Percentiles rank a stretch among this genome's conserved stretches.
These are phyloP conservation scores for Ustilago tritici DNA, from an alignment of 1,284 basidiomycete species.

Conservation along the genomic window DNA sequence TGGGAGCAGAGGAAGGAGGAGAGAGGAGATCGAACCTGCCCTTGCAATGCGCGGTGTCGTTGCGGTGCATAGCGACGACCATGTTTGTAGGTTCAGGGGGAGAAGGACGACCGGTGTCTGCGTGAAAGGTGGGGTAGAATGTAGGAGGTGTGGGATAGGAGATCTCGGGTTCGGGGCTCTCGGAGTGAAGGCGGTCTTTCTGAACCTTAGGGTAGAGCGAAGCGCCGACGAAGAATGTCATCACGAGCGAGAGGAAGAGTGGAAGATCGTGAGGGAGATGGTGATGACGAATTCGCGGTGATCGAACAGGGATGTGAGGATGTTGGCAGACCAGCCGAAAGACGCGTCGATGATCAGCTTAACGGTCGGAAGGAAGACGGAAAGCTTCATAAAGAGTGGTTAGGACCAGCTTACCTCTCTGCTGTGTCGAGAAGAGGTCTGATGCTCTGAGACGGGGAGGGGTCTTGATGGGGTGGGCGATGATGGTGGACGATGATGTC, in stretches of 20 bases:
- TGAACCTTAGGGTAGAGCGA: background rate
- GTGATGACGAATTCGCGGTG: background rate
- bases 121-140: conserved; percentile 1
- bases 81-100: background rate
- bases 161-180: background rate
- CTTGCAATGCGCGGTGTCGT: background rate
- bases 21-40: background rate
- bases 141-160: background rate
- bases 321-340: background rate
- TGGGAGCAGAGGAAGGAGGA: background rate
- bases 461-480: background rate
- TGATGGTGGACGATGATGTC: conserved; percentile 5
- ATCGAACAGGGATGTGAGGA: background rate
- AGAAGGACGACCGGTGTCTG: background rate
- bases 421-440: background rate
- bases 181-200: background rate
- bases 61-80: background rate
- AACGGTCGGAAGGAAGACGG: background rate
- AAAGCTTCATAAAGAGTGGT: background rate
- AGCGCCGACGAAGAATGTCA: background rate
- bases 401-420: conserved; percentile 1
- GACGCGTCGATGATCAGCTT: background rate
- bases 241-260: background rate
- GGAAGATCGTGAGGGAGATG: background rate
- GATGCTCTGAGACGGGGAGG: background rate